A percentile compares a stretch with the other conserved stretches of the same genome.
Conservation (phyloP, 768 basidiomycete species). For the Lentinula guzmanii region DNA sequence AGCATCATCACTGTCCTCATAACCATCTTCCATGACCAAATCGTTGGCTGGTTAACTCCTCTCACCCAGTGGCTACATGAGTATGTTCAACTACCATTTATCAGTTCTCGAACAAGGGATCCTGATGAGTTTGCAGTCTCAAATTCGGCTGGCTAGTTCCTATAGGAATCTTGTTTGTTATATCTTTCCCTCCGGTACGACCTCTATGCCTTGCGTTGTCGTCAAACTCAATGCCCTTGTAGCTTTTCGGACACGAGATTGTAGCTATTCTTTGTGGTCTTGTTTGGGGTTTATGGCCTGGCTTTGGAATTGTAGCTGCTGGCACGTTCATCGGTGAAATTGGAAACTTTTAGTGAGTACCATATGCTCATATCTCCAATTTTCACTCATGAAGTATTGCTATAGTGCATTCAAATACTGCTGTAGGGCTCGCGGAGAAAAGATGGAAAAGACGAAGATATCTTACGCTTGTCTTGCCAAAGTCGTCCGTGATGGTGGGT, state of each 20-base stretch:
- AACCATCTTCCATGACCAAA: constrained; percentile 61
- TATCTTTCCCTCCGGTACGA: constrained; percentile 79
- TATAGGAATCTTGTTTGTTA: constrained; percentile 73
- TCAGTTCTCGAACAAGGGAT: not conserved
- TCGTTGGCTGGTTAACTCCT: constrained; percentile 65
- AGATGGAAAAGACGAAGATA: constrained; percentile 54
- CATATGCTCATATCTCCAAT: not conserved
- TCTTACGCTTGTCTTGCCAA: constrained; percentile 56
- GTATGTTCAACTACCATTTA: constrained; percentile 24
- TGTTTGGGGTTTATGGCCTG: constrained; percentile 85
- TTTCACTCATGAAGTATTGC: not conserved
- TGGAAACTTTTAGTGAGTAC: constrained; percentile 77
- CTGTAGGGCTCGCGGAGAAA: constrained; percentile 70
- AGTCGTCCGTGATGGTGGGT: constrained; percentile 83
- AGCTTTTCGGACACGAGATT: constrained; percentile 92
- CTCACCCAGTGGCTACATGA: constrained; percentile 57
- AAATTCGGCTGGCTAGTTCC: constrained; percentile 70
- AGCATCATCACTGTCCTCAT: constrained; percentile 46
- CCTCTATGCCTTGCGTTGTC: not conserved
- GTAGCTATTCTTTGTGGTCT: constrained; percentile 83
- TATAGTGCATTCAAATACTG: constrained; percentile 77
- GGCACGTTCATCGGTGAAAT: constrained; percentile 84
- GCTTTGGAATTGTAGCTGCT: constrained; percentile 81
- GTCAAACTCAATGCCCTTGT: not conserved
- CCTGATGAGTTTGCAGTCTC: constrained; percentile 27